Evolutionary conservation across 73 alveolate genomes (phyloP).

Genomic region (Tetrahymena elliotti): DNA sequence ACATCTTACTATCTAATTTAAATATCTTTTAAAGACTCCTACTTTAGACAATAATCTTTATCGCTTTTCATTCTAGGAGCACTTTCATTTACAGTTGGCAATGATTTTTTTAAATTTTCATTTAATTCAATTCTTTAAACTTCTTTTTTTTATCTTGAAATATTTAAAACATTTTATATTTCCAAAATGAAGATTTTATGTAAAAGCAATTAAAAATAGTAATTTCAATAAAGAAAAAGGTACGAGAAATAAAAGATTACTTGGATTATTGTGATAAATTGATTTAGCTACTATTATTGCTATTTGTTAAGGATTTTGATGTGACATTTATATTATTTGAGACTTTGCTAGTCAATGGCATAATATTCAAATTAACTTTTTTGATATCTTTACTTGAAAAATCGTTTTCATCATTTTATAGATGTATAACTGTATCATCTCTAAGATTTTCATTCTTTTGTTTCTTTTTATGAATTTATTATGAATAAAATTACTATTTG

Average conservation of each 20-base stretch:
- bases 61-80: background rate
- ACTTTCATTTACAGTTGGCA: background rate
- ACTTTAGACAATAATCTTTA: background rate
- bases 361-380: background rate
- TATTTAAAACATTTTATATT: background rate
- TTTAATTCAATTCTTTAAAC: background rate
- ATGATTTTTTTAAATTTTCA: background rate
- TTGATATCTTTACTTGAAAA: background rate
- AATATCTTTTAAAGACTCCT: background rate
- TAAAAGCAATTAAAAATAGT: too few species aligned
- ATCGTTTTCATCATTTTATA: background rate
- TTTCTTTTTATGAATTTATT: too few species aligned
- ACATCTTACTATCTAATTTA: background rate
- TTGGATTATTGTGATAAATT: background rate
- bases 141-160: background rate
- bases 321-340: background rate
- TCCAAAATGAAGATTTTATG: too few species aligned
- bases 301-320: background rate
- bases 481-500: too few species aligned
- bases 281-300: background rate
- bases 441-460: background rate
- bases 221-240: too few species aligned
- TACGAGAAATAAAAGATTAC: background rate
- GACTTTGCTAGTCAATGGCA: background rate
- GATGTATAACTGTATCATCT: background rate